Base-by-base conservation (phyloP, 1,284 basidiomycete genomes). In the Lentinula novae-zelandiae region DNA sequence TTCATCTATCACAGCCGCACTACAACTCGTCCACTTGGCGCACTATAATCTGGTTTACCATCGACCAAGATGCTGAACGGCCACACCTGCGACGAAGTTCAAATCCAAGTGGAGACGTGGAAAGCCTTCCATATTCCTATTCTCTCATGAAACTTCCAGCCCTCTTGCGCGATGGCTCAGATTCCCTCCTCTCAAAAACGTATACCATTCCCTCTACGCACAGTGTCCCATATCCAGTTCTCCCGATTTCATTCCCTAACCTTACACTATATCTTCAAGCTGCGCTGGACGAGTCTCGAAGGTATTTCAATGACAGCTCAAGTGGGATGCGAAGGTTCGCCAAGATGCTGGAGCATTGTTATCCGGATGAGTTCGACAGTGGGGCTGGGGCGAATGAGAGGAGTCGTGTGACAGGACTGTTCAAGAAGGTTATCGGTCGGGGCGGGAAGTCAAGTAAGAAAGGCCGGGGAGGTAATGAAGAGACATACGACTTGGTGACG, bases 401-500 rank as follows among this genome's bases (percentile, higher is more conserved):
- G 65, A 73, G 67, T 59, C 72, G 73, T 53, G 76, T 80, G 60
- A 79, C 78, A 50, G 80, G 74, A 44, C 72, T 88, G 63, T 76
- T 89, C 65, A 85, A 83, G 69, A 80, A 82, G 46, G 79, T 88
- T 22, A 84, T 89, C 12, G 83, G 85, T 33, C 77, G 83, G 53
- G 76, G 78, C 20, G 76, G 78, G 64, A 81, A 72, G 20, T 51
- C 49, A 64, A 73, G 75, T 49, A 75, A 73, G 58, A 80, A 72
- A 64, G 73, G 67, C 67, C 74, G 76, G 55, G 74, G 77, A 65
- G 79, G 78, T 64, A 92, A 92, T 67, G 87, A 89, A 66, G 88
- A 91, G 62, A 86, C 84, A 12, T 92, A 85, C 64, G 87, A 90
- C 55, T 79, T 91, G 15, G 88, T 92, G 58, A 92, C 90, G 33